These are phyloP conservation scores for Solidago caesia DNA, from an alignment of 129 eudicot genomes.

Conservation along the genomic window DNA sequence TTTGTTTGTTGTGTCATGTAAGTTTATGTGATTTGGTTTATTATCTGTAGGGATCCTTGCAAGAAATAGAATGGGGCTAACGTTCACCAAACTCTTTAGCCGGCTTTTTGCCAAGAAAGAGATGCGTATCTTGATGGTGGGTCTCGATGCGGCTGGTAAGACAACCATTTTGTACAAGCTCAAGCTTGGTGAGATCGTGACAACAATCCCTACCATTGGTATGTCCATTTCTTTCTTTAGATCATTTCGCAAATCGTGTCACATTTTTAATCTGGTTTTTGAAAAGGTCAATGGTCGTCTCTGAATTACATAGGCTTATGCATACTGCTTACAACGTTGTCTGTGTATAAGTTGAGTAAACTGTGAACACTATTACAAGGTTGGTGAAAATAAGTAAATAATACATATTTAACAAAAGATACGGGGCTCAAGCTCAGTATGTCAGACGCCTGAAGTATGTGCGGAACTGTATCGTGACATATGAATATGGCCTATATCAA, in stretches of 20 bases:
- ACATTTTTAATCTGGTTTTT: not conserved
- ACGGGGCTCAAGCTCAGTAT: not conserved
- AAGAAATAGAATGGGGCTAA: constrained; percentile 74
- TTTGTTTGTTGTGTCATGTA: not conserved
- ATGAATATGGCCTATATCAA: not conserved
- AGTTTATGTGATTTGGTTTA: constrained; percentile 15
- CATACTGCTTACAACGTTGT: not conserved
- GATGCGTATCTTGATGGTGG: constrained; percentile 68
- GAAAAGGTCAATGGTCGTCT: not conserved
- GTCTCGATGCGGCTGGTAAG: constrained; percentile 79
- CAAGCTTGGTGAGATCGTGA: constrained; percentile 70
- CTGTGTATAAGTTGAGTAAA: not conserved
- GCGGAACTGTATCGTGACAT: constrained; percentile 4
- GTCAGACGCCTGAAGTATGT: not conserved
- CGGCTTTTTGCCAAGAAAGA: constrained; percentile 71
- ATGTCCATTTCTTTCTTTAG: constrained; percentile 26
- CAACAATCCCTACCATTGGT: constrained; percentile 67
- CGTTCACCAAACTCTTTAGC: constrained; percentile 85
- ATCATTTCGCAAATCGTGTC: not conserved
- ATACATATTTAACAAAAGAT: not conserved
- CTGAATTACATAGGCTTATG: not conserved
- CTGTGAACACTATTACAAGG: not conserved
- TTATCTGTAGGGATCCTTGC: constrained; percentile 41
- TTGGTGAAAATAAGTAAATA: not conserved
- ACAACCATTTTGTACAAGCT: constrained; percentile 70